Evolutionary conservation across 441 rosid genomes (phyloP).

Genomic region (Mallotus repandus): DNA sequence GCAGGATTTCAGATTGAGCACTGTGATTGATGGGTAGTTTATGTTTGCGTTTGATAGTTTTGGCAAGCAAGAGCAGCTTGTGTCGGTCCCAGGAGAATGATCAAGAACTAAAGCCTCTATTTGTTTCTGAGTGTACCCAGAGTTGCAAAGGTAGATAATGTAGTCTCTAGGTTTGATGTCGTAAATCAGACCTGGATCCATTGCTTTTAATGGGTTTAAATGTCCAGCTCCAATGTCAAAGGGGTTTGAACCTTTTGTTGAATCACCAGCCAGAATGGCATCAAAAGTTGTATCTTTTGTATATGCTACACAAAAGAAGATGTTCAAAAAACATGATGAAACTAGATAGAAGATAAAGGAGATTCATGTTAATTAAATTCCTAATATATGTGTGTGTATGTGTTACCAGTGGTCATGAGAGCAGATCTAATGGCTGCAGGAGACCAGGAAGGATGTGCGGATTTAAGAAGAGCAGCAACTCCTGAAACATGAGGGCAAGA

Average conservation of each 20-base stretch:
- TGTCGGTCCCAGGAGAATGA: slow-evolving; percentile 24
- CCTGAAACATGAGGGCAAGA: slow-evolving; percentile 91
- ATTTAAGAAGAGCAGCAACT: slow-evolving; percentile 71
- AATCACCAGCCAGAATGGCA: slow-evolving; percentile 46
- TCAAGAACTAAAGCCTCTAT: slow-evolving; percentile 35
- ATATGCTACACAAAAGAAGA: slow-evolving; percentile 22
- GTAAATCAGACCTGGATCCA: slow-evolving; percentile 72
- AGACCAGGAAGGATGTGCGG: slow-evolving; percentile 60
- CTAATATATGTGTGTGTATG: too few species aligned
- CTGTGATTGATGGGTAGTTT: slow-evolving; percentile 66
- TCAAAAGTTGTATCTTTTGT: slow-evolving; percentile 36
- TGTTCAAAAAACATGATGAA: too few species aligned
- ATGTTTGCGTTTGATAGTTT: slow-evolving; percentile 33
- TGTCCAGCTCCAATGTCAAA: slow-evolving; percentile 69
- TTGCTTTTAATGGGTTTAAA: slow-evolving; percentile 56
- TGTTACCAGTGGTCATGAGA: slow-evolving; percentile 67
- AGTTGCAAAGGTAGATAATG: slow-evolving; percentile 54
- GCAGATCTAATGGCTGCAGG: slow-evolving; percentile 87
- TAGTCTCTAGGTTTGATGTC: slow-evolving; percentile 53
- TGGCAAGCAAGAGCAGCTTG: slow-evolving; percentile 22
- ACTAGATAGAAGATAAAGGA: too few species aligned
- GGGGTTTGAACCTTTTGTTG: slow-evolving; percentile 40
- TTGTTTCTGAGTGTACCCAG: slow-evolving; percentile 48
- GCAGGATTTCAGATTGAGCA: slow-evolving; percentile 39
- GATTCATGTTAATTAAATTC: not conserved